These are phyloP conservation scores for Beauveria brongniartii DNA, from an alignment of 2,329 filamentous ascomycete genomes.

Conservation along the genomic window DNA sequence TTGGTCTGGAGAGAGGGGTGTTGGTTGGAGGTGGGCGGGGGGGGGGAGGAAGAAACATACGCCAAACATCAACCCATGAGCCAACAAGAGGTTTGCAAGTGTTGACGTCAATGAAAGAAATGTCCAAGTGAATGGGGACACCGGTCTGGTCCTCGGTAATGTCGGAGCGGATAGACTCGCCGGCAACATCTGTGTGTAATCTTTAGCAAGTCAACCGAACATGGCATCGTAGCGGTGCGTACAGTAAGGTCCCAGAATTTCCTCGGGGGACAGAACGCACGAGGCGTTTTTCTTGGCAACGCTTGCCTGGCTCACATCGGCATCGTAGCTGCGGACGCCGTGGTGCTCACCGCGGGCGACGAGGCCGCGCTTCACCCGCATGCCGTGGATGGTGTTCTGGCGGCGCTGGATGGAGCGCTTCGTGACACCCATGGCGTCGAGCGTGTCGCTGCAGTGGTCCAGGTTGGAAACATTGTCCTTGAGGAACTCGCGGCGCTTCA, in stretches of 20 bases:
- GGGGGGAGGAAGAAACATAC: constrained; percentile 5
- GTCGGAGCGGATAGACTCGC: constrained; percentile 35
- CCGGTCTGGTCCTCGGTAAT: constrained; percentile 33
- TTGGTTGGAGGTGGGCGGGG: background rate
- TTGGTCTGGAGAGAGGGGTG: background rate
- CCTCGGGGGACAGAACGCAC: constrained; percentile 39
- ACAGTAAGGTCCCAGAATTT: constrained; percentile 41
- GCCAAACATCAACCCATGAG: constrained; percentile 36
- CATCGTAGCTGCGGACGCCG: constrained; percentile 19
- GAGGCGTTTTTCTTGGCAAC: constrained; percentile 30
- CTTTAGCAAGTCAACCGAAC: background rate
- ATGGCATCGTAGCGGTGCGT: background rate
- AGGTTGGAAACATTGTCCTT: constrained; percentile 30
- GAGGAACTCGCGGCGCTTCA: constrained; percentile 36
- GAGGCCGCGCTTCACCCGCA: constrained; percentile 28
- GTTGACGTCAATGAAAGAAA: constrained; percentile 36
- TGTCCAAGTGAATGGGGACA: constrained; percentile 32
- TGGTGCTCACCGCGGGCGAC: constrained; percentile 1
- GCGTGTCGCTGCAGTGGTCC: constrained; percentile 31
- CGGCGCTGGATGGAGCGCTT: constrained; percentile 33
- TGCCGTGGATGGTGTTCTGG: constrained; percentile 26
- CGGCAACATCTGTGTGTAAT: constrained; percentile 23
- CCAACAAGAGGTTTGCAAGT: constrained; percentile 35
- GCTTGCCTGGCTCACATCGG: constrained; percentile 20
- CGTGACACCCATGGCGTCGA: constrained; percentile 35